phyloP scores from a whole-genome alignment of 768 basidiomycete species.

The Cantharellus anzutake region DNA sequence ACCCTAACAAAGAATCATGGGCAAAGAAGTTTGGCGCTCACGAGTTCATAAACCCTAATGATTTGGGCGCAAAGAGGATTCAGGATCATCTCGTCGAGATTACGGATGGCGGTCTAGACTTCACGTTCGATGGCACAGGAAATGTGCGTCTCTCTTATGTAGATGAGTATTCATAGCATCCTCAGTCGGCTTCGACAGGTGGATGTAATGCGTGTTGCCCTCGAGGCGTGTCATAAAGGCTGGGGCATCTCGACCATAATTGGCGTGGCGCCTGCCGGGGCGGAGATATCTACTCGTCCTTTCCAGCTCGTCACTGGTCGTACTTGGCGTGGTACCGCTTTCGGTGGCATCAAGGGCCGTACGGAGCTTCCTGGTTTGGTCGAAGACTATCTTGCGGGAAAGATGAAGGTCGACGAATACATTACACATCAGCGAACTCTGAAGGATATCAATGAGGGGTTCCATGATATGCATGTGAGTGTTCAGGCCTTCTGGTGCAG shows the following conservation, averaged over 20 bases:
- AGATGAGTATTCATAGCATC: neutral
- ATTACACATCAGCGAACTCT: constrained; percentile 72
- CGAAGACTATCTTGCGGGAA: constrained; percentile 73
- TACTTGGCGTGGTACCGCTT: constrained; percentile 87
- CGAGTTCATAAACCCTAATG: constrained; percentile 78
- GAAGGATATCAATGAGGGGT: constrained; percentile 65
- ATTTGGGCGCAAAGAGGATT: constrained; percentile 57
- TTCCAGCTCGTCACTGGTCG: constrained; percentile 39
- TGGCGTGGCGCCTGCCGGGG: constrained; percentile 91
- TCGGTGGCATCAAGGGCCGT: constrained; percentile 95
- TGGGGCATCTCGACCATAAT: constrained; percentile 96
- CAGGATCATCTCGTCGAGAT: constrained; percentile 80
- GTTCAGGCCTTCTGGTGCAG: neutral
- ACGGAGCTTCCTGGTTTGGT: constrained; percentile 90
- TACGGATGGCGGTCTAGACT: constrained; percentile 94
- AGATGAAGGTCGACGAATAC: constrained; percentile 86
- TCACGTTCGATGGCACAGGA: constrained; percentile 93
- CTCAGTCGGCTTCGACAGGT: constrained; percentile 27
- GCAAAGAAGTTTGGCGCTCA: constrained; percentile 86
- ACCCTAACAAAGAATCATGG: constrained; percentile 71
- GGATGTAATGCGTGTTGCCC: constrained; percentile 81
- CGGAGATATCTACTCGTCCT: constrained; percentile 85
- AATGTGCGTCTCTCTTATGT: constrained; percentile 31
- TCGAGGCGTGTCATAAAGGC: constrained; percentile 98
- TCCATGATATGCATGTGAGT: constrained; percentile 93